Conservation (phyloP, 2,329 filamentous ascomycete species). For the Calonectria hongkongensis region DNA sequence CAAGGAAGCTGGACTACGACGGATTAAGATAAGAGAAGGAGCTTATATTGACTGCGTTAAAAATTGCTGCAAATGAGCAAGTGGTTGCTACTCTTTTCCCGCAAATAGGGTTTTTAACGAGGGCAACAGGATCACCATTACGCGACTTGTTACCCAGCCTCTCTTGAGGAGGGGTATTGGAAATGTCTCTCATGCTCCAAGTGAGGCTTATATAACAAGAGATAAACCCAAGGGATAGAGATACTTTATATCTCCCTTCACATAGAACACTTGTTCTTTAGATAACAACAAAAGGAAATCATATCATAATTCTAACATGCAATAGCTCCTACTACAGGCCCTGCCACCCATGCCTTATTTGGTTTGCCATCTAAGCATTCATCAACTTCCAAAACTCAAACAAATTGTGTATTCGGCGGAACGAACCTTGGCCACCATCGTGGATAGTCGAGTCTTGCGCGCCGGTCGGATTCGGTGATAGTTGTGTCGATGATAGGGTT, state of each 20-base stretch:
- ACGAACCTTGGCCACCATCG: background rate
- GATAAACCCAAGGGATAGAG: too few species aligned
- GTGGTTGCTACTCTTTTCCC: background rate
- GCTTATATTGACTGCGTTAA: background rate
- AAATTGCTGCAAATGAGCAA: background rate
- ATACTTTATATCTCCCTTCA: too few species aligned
- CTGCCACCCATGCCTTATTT: constrained; percentile 2
- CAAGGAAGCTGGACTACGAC: background rate
- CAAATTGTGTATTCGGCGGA: background rate
- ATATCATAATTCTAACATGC: too few species aligned
- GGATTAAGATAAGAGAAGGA: background rate
- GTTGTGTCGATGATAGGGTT: background rate
- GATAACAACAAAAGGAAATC: too few species aligned
- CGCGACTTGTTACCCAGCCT: background rate
- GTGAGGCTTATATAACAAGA: too few species aligned
- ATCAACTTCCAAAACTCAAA: too few species aligned
- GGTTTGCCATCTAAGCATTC: background rate
- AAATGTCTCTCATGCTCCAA: background rate
- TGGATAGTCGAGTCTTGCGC: too few species aligned
- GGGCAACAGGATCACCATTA: background rate
- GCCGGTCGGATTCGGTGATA: background rate
- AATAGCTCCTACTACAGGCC: background rate
- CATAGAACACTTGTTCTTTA: too few species aligned
- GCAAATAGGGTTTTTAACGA: background rate
- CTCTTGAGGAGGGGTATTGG: background rate